Evolutionary conservation across 2,329 filamentous ascomycete genomes (phyloP).

Genomic region (Ascochyta koolunga): DNA sequence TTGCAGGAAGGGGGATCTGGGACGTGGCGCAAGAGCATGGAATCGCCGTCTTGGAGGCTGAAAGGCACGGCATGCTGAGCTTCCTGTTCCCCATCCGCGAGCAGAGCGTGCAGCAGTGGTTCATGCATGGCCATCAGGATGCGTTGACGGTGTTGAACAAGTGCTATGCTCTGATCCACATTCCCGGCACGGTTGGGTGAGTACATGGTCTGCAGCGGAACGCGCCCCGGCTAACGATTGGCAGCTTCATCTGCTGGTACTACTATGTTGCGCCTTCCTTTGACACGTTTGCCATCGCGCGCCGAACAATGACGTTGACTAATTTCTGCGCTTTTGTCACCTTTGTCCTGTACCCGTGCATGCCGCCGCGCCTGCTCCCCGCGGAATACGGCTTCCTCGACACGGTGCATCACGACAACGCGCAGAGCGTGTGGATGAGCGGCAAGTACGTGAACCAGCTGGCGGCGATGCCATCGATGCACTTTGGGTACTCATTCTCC

Average conservation of each 20-base stretch:
- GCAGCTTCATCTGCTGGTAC: constrained; percentile 68
- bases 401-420: constrained; percentile 55
- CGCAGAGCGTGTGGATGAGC: constrained; percentile 55
- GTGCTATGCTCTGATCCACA: constrained; percentile 65
- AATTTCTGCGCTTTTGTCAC: constrained; percentile 61
- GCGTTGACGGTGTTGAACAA: constrained; percentile 63
- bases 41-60: constrained; percentile 61
- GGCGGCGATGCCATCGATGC: constrained; percentile 58
- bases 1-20: constrained; percentile 61
- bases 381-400: constrained; percentile 54
- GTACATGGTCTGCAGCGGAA: constrained; percentile 27
- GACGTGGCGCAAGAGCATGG: constrained; percentile 63
- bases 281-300: constrained; percentile 51
- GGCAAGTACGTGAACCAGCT: constrained; percentile 55
- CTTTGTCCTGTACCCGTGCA: constrained; percentile 60
- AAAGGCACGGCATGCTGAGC: constrained; percentile 57
- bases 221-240: background rate
- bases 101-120: constrained; percentile 62
- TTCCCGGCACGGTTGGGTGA: constrained; percentile 65
- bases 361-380: constrained; percentile 58
- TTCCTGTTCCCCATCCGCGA: constrained; percentile 62
- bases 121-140: constrained; percentile 60
- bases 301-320: constrained; percentile 57
- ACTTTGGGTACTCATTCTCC: constrained; percentile 62
- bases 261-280: constrained; percentile 64